Evolutionary conservation across 805 yeast genomes (phyloP).

Genomic region (Sugiyamaella marilandica): DNA sequence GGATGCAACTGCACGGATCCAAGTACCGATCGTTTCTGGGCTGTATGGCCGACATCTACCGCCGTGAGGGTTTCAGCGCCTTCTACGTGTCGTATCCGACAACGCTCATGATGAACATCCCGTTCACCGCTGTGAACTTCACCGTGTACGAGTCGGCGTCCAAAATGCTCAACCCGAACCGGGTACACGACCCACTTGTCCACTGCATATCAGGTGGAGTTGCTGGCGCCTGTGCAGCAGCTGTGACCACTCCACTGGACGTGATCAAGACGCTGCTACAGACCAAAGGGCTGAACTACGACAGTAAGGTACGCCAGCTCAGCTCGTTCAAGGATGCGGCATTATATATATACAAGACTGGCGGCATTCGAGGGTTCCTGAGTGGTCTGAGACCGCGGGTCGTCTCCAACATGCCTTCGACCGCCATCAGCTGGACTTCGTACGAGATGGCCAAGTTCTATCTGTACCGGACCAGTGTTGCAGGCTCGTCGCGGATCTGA

Average conservation of each 20-base stretch:
- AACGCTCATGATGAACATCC: conserved; percentile 84
- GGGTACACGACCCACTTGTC: conserved; percentile 74
- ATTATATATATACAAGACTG: conserved; percentile 47
- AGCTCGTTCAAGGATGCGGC: conserved; percentile 71
- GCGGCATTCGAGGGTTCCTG: conserved; percentile 56
- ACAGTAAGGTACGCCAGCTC: conserved; percentile 44
- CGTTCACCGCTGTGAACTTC: conserved; percentile 91
- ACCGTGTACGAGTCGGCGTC: conserved; percentile 85
- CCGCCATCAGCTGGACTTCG: conserved; percentile 97
- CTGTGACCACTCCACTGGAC: conserved; percentile 90
- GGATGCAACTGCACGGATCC: conserved; percentile 64
- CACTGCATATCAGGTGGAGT: conserved; percentile 93
- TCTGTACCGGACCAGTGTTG: conserved; percentile 26
- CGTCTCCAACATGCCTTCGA: conserved; percentile 88
- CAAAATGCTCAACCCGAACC: conserved; percentile 70
- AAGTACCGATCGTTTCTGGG: conserved; percentile 23
- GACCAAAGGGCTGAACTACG: conserved; percentile 48
- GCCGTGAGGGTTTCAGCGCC: conserved; percentile 50
- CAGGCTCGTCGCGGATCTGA: background rate
- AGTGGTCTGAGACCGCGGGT: conserved; percentile 90
- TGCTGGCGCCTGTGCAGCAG: conserved; percentile 94
- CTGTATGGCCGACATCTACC: conserved; percentile 29
- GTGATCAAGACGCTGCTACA: conserved; percentile 89
- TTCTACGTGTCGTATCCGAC: conserved; percentile 93
- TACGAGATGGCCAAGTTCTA: conserved; percentile 93